A percentile compares a stretch with the other conserved stretches of the same genome.
Evolutionary conservation across 768 basidiomycete genomes (phyloP).

Genomic region (Tulasnella sp.): DNA sequence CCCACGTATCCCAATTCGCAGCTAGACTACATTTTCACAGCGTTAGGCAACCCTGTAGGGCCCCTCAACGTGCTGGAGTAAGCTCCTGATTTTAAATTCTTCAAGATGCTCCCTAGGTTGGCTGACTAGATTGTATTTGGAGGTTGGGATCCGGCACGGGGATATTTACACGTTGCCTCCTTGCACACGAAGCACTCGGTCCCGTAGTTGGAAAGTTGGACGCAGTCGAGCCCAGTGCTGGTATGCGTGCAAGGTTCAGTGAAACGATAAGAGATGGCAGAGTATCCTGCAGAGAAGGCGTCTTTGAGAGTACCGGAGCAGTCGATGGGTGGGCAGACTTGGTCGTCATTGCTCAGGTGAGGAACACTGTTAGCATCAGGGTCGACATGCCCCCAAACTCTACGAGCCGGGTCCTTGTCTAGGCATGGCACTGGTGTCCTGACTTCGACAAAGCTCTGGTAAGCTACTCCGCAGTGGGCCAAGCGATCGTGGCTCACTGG

Average conservation of each 20-base stretch:
- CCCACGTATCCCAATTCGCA: slow-evolving; percentile 68
- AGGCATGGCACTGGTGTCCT: slow-evolving; percentile 94
- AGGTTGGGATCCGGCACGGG: slow-evolving; percentile 81
- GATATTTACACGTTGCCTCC: slow-evolving; percentile 72
- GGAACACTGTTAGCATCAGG: slow-evolving; percentile 1
- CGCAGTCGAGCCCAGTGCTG: slow-evolving; percentile 70
- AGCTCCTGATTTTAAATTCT: slow-evolving; percentile 24
- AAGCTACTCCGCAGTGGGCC: slow-evolving; percentile 16
- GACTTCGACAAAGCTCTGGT: slow-evolving; percentile 56
- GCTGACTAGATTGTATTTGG: slow-evolving; percentile 15
- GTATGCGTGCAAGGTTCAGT: slow-evolving; percentile 68
- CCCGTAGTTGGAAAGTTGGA: slow-evolving; percentile 39
- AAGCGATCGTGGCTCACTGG: background rate
- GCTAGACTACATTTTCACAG: slow-evolving; percentile 45
- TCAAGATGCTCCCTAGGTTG: slow-evolving; percentile 14
- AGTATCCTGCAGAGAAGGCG: slow-evolving; percentile 46
- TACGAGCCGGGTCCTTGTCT: slow-evolving; percentile 19
- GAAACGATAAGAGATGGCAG: slow-evolving; percentile 39
- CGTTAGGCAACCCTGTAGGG: slow-evolving; percentile 27
- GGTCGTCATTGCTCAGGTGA: slow-evolving; percentile 63
- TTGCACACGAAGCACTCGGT: slow-evolving; percentile 49
- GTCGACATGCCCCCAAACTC: background rate
- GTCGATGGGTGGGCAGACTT: slow-evolving; percentile 62
- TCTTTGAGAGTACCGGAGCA: slow-evolving; percentile 53
- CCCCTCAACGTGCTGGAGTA: slow-evolving; percentile 61